Conservation (phyloP, 2,329 filamentous ascomycete genomes). For the Dactylellina parvicollis region DNA sequence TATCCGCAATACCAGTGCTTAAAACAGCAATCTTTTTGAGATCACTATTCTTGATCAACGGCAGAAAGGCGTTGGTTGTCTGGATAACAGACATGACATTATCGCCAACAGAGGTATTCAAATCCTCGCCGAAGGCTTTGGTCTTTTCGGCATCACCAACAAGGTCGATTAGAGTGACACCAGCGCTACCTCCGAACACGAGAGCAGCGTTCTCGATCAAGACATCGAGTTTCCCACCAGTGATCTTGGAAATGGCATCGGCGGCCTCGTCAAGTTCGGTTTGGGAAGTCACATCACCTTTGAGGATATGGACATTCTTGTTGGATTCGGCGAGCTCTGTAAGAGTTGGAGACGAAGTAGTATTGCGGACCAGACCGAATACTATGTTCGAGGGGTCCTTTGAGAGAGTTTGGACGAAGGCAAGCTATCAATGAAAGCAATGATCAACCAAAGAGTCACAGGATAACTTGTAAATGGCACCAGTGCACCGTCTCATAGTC, state of each 20-base stretch:
- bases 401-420: slow-evolving; percentile 1
- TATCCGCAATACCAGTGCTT: slow-evolving; percentile 61
- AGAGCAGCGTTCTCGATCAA: slow-evolving; percentile 62
- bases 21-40: slow-evolving; percentile 64
- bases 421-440: no score
- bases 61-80: slow-evolving; percentile 62
- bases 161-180: slow-evolving; percentile 17
- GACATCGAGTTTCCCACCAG: slow-evolving; percentile 62
- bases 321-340: slow-evolving; percentile 58
- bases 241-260: slow-evolving; percentile 59
- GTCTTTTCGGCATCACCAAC: slow-evolving; percentile 11
- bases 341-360: slow-evolving; percentile 56
- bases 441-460: no score
- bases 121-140: slow-evolving; percentile 2
- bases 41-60: slow-evolving; percentile 61
- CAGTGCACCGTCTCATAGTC: background rate
- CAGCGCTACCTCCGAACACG: background rate
- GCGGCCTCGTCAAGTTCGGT: slow-evolving; percentile 61
- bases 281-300: slow-evolving; percentile 60
- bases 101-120: slow-evolving; percentile 7
- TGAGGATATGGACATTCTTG: slow-evolving; percentile 61
- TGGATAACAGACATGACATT: slow-evolving; percentile 60
- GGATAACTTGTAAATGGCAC: slow-evolving; percentile 57
- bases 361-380: slow-evolving; percentile 62
- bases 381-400: slow-evolving; percentile 60